phyloP scores from a whole-genome alignment of 1,284 basidiomycete species.

The Leccinum insolens region DNA sequence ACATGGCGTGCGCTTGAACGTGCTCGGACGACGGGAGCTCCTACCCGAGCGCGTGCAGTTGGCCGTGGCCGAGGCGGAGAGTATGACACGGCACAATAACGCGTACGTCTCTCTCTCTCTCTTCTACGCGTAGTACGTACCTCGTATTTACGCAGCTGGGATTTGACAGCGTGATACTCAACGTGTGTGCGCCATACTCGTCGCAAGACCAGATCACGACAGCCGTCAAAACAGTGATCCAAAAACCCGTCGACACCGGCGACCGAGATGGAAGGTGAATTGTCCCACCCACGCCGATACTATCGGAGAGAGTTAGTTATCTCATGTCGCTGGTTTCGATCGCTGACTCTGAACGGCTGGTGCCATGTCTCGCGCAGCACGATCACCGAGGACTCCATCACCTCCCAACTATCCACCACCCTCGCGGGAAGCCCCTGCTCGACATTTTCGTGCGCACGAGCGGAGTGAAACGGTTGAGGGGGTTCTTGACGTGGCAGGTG shows the following conservation, averaged over 20 bases:
- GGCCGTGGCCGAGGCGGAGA: slow-evolving; percentile 77
- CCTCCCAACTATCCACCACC: slow-evolving; percentile 68
- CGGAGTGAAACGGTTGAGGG: slow-evolving; percentile 88
- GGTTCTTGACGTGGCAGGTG: slow-evolving; percentile 96
- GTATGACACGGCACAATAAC: slow-evolving; percentile 76
- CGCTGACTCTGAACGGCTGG: not conserved
- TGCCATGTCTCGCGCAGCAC: slow-evolving; percentile 34
- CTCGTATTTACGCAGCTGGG: not conserved
- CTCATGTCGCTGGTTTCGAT: not conserved
- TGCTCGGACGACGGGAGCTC: slow-evolving; percentile 80
- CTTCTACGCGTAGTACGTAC: not conserved
- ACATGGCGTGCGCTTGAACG: slow-evolving; percentile 85
- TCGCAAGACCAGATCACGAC: slow-evolving; percentile 91
- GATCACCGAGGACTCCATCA: slow-evolving; percentile 70
- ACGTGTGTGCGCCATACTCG: slow-evolving; percentile 94
- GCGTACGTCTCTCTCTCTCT: slow-evolving; percentile 38
- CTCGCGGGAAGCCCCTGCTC: slow-evolving; percentile 75
- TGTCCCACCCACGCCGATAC: not conserved
- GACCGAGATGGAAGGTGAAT: slow-evolving; percentile 38
- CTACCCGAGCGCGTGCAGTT: slow-evolving; percentile 76
- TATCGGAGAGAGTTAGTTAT: not conserved
- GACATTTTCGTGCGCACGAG: slow-evolving; percentile 94
- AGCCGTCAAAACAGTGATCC: slow-evolving; percentile 67
- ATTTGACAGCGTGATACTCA: slow-evolving; percentile 76
- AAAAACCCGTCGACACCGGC: slow-evolving; percentile 45